phyloP scores from a whole-genome alignment of 169 alveolate species.

The Plasmodium yoelii region DNA sequence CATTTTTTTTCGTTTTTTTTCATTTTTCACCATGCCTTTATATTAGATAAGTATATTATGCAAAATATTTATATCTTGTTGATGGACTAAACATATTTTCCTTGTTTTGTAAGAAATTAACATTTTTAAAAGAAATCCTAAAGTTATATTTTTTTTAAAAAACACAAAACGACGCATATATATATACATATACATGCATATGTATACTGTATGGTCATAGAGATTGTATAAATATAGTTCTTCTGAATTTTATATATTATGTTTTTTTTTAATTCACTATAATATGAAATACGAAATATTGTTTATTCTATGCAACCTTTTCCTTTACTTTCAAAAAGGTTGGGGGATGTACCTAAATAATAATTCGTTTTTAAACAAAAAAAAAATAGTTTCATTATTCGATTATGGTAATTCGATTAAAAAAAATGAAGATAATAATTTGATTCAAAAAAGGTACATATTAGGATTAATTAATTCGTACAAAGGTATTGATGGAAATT shows the following conservation, averaged over 20 bases:
- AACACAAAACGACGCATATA: background rate
- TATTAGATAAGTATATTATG: too few species aligned
- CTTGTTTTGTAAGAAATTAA: too few species aligned
- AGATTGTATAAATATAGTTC: background rate
- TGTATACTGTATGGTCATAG: too few species aligned
- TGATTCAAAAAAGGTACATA: too few species aligned
- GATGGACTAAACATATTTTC: too few species aligned
- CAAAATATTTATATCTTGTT: too few species aligned
- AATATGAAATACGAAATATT: background rate
- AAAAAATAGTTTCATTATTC: background rate
- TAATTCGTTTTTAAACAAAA: conserved; percentile 2
- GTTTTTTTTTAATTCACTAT: background rate
- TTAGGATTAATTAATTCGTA: too few species aligned
- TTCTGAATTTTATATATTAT: background rate
- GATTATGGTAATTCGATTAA: background rate
- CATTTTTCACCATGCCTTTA: too few species aligned
- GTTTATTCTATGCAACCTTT: background rate
- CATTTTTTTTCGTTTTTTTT: too few species aligned
- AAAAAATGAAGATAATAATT: conserved; percentile 5
- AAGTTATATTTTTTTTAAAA: too few species aligned
- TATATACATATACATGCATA: background rate
- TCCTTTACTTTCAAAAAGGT: background rate
- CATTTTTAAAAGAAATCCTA: too few species aligned
- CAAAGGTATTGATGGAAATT: too few species aligned
- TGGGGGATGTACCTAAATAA: conserved; percentile 7